A percentile compares a stretch with the other conserved stretches of the same genome.
phyloP scores from a whole-genome alignment of 805 yeast species.

The Starmerella floricola region DNA sequence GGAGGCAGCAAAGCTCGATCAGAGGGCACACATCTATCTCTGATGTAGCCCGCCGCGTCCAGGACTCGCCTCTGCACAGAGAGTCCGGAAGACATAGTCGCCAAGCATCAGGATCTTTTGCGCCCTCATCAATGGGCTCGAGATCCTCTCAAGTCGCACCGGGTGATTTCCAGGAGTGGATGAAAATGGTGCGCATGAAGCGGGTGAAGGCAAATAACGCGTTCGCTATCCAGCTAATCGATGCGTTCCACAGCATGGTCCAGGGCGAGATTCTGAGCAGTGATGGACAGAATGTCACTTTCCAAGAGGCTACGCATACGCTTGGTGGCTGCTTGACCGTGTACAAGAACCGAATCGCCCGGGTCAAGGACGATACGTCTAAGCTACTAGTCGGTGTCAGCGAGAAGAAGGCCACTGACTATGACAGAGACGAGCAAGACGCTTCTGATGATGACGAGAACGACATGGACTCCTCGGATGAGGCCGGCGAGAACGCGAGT shows the following conservation, averaged over 20 bases:
- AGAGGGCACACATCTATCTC: slow-evolving; percentile 8
- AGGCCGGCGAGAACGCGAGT: slow-evolving; percentile 17
- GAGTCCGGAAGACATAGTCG: background rate
- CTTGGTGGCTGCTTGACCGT: slow-evolving; percentile 91
- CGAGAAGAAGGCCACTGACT: background rate
- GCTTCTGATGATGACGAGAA: slow-evolving; percentile 17
- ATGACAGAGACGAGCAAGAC: slow-evolving; percentile 16
- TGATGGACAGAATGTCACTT: slow-evolving; percentile 70
- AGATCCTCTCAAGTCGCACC: background rate
- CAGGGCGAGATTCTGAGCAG: slow-evolving; percentile 26
- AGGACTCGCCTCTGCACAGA: slow-evolving; percentile 13
- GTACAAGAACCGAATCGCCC: slow-evolving; percentile 80
- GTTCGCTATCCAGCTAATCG: slow-evolving; percentile 85
- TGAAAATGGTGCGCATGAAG: slow-evolving; percentile 59
- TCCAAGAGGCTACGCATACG: slow-evolving; percentile 83
- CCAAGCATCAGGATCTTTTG: background rate
- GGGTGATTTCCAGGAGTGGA: slow-evolving; percentile 59
- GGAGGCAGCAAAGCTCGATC: slow-evolving; percentile 10
- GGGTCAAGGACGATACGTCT: slow-evolving; percentile 85
- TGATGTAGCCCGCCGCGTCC: slow-evolving; percentile 14
- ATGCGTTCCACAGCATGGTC: slow-evolving; percentile 76
- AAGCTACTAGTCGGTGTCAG: slow-evolving; percentile 59
- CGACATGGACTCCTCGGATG: slow-evolving; percentile 13
- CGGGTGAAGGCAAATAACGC: slow-evolving; percentile 75
- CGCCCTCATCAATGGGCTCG: background rate